Percentiles rank a stretch among this genome's conserved stretches.
Conservation (phyloP, 2,329 filamentous ascomycete genomes). For the Pyrenophora teres region DNA sequence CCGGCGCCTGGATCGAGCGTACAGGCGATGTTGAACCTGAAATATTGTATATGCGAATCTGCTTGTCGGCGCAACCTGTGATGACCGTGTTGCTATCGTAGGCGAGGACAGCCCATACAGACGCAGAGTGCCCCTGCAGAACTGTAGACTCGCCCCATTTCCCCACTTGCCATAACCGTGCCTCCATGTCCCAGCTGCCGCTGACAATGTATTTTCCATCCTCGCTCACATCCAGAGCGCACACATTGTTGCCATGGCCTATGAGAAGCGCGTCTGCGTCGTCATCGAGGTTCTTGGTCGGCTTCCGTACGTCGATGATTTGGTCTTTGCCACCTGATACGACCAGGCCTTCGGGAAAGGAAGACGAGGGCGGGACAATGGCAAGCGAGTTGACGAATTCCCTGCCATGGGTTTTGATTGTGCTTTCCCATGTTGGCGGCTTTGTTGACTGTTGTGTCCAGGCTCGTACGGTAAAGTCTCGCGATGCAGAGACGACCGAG, state of each 20-base stretch:
- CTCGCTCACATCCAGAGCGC: slow-evolving; percentile 78
- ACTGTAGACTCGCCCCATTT: slow-evolving; percentile 79
- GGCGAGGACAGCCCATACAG: slow-evolving; percentile 90
- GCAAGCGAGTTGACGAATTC: slow-evolving; percentile 87
- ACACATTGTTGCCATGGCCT: slow-evolving; percentile 87
- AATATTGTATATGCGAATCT: slow-evolving; percentile 79
- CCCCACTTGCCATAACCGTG: slow-evolving; percentile 81
- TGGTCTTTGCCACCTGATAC: slow-evolving; percentile 89
- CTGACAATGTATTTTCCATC: slow-evolving; percentile 79
- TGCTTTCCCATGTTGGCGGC: slow-evolving; percentile 74
- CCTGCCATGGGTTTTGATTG: slow-evolving; percentile 77
- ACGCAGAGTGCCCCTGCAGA: slow-evolving; percentile 76
- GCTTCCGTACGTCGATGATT: slow-evolving; percentile 86
- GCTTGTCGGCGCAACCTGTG: slow-evolving; percentile 82
- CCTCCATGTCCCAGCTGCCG: slow-evolving; percentile 90
- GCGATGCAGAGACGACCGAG: slow-evolving; percentile 80
- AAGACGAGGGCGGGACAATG: slow-evolving; percentile 70
- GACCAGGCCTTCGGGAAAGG: slow-evolving; percentile 77
- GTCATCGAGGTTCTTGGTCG: slow-evolving; percentile 67
- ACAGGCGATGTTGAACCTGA: slow-evolving; percentile 67
- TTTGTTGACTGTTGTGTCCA: slow-evolving; percentile 73
- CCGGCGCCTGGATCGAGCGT: slow-evolving; percentile 69
- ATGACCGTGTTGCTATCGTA: slow-evolving; percentile 80
- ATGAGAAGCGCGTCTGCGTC: slow-evolving; percentile 85
- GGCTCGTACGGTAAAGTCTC: slow-evolving; percentile 85